Evolutionary conservation across 139 green algal genomes (phyloP), one percentile per base, ranked within the genome.

Genomic region (Penium margaritaceum): DNA sequence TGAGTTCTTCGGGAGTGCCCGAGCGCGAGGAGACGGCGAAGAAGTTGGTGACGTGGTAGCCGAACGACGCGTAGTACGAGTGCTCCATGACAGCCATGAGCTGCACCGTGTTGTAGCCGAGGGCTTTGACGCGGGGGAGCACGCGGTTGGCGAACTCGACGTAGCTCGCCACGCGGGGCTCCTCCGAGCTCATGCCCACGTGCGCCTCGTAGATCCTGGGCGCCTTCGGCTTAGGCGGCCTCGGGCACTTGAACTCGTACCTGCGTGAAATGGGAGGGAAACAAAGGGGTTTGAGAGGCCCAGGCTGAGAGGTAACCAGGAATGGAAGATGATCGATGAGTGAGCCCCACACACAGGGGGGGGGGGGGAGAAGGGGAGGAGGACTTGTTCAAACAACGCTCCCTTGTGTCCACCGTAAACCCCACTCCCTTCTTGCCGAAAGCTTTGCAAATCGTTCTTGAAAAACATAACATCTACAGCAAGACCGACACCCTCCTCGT

Each of bases 191-290:
- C 93, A 98, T 98, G 53, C 93, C 93, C 39, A 98, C 94, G 75
- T 98, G 93, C 0, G 91, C 89, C 84, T 98, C 93, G 76, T 98
- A 98, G 61, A 98, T 95, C 51, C 87, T 85, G 29, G 93, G 86
- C 5, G 84, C 78, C 9, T 41, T 3, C 0, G 87, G 86, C 3
- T 71, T 66, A 2, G 63, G 34, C 0, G 93, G 93, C 2, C 85
- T 78, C 17, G 62, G 5, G 79, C 93, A 74, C 33, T 79, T 72
- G 55, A 83, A 81, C 75, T 79, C 46, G 63, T 82, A 81, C 71
- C 72, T 81, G 74, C 44, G 21, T 19, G 5, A 15, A 27, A 24
- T 21, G 47, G 47, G 29, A 2, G 7, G 6, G 47, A 58, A 58
- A 58, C 47, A 24, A 58, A n/a, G 47, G 47, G 47, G 3, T 1